These are phyloP conservation scores for Pilobolus umbonatus DNA, from an alignment of 192 early-diverging fungal species.

Conservation along the genomic window DNA sequence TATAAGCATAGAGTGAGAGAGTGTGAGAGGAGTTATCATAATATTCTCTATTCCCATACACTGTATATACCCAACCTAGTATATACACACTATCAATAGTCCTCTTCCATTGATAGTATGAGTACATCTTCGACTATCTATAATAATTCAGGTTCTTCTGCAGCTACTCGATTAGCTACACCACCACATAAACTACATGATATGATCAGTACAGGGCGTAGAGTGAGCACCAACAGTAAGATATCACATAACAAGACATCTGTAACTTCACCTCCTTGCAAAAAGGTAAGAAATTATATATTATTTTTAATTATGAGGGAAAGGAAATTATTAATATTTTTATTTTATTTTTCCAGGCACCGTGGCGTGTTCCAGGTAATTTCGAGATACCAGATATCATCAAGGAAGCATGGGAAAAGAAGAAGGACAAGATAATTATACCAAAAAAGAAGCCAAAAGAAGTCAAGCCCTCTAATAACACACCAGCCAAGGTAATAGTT, in stretches of 20 bases:
- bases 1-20: too few relatives aligned
- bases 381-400: conserved; percentile 34
- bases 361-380: conserved; percentile 17
- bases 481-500: neutral
- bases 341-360: conserved; percentile 10
- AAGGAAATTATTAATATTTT: neutral
- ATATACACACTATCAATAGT: neutral
- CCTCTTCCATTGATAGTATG: too few relatives aligned
- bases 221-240: neutral
- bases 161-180: conserved; percentile 1
- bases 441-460: conserved; percentile 5
- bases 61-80: too few relatives aligned
- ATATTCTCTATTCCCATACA: too few relatives aligned
- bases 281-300: neutral
- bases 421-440: neutral
- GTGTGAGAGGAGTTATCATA: too few relatives aligned
- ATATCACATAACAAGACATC: neutral
- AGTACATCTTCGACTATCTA: conserved; percentile 7
- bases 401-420: conserved; percentile 22
- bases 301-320: neutral
- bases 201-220: neutral
- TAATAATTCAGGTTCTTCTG: conserved; percentile 2
- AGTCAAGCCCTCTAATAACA: conserved; percentile 3
- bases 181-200: conserved; percentile 4
- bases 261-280: neutral